A percentile compares a stretch with the other conserved stretches of the same genome.
Evolutionary conservation across 1,284 basidiomycete species (phyloP).

Genomic region (Austropuccinia psidii): DNA sequence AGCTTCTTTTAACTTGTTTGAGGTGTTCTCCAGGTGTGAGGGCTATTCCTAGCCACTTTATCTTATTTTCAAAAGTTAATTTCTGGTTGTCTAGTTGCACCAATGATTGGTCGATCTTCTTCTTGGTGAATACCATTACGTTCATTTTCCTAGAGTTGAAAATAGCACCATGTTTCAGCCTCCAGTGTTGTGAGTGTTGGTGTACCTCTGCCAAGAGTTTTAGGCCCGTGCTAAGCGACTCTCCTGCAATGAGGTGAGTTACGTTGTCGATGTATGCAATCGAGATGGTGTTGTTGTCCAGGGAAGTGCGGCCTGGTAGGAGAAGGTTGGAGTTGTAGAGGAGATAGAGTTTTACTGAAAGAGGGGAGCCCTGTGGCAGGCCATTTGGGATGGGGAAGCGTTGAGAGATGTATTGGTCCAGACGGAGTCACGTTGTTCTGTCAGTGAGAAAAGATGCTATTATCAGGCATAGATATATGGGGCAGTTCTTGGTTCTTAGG

Average conservation of each 20-base stretch:
- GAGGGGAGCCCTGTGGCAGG: slow-evolving; percentile 9
- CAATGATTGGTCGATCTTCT: background rate
- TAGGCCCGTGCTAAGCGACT: background rate
- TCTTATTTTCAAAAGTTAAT: background rate
- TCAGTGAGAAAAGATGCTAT: background rate
- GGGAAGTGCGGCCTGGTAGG: background rate
- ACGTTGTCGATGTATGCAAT: slow-evolving; percentile 19
- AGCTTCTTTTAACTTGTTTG: background rate
- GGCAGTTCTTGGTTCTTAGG: background rate
- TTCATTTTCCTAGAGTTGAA: slow-evolving; percentile 3
- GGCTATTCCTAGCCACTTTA: background rate
- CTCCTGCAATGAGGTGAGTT: background rate
- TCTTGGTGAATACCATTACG: background rate
- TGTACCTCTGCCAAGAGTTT: background rate
- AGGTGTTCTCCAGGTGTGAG: background rate
- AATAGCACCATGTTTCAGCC: background rate
- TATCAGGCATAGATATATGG: background rate
- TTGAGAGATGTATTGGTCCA: background rate
- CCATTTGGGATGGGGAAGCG: background rate
- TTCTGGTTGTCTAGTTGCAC: background rate
- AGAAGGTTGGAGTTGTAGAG: slow-evolving; percentile 14
- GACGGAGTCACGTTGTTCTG: background rate
- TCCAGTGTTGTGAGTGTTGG: background rate
- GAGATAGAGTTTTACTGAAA: background rate
- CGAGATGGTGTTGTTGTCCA: background rate